Base-by-base conservation (phyloP, 176 grass and related monocot species). In the Oryza australiensis region DNA sequence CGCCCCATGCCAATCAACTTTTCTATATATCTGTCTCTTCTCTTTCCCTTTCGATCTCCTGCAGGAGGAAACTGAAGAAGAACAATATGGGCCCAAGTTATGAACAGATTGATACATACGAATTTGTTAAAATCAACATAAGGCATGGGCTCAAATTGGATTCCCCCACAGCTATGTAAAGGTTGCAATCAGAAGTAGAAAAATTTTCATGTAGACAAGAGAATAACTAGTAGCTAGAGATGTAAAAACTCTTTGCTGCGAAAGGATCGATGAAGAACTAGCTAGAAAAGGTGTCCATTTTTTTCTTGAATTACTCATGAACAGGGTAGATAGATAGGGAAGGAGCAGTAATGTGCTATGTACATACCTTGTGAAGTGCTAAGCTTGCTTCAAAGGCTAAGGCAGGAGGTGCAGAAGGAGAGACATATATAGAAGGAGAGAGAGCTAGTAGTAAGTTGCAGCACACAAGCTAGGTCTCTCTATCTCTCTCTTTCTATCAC, bases 341-440 rank as follows among this genome's bases (percentile, higher is more conserved):
- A 65, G 23, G 59, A 65, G 35, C 2, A 48, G 71, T 7, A 75
- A 62, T 65, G 66, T 30, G 73, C 74, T 74, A 73, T 62, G 64
- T 12, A 24, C 67, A 42, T 90, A 86, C 84, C 84, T 90, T 83
- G 84, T 74, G 84, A 64, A 43, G 79, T 23, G 53, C 53, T 20
- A 6, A 18, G 22, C 7, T 79, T 90, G 80, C 88, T 86, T 75
- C 68, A 79, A 90, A 86, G 84, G 88, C 68, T 63, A 79, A 86
- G 74, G 80, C 80, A 86, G 73, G 80, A 83, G 78, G 67, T 34
- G 83, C 88, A 89, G 88, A 67, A 62, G 73, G 62, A 68, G 62
- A 24, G 68, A 86, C 74, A 90, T 90, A 79, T 90, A 86, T 86
- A 90, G 83, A 69, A 82, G 73, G 78, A 73, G 62, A 86, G 79